Evolutionary conservation across 2,329 filamentous ascomycete species (phyloP), one percentile per base, ranked within the genome.

Genomic region (Pestalotiopsis sp.): DNA sequence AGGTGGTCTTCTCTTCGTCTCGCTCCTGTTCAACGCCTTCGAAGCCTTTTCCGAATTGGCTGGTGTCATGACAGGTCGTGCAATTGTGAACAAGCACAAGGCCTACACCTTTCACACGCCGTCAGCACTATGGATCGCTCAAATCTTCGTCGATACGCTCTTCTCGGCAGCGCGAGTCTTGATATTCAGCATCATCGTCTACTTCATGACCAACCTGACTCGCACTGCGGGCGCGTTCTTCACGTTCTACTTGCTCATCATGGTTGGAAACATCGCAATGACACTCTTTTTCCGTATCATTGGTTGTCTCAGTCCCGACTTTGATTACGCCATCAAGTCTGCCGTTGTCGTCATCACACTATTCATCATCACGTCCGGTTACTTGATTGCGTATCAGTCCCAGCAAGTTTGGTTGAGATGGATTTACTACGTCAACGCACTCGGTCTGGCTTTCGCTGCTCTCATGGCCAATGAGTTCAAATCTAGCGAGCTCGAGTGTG

Each of bases 401-500:
- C 88, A 93, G 73, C 91, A 94, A 73, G 89, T 91, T 3, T 95
- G 93, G 91, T 78, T 95, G 5, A 84, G 91, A 20, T 96, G 93
- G 93, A 90, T 95, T 70, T 93, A 90, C 81, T 95, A 91, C 83
- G 83, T 94, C 78, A 94, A 94, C 70, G 86, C 90, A 0, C 82
- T 95, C 0, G 93, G 92, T 60, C 85, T 96, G 2, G 88, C 90
- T 0, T 97, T 97, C 76, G 87, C 91, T 12, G 84, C 90, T 2
- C 80, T 97, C 80, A 96, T 97, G 93, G 89, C 93, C 74, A 97
- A 97, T 75, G 94, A 97, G 76, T 97, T 97, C 75, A 85, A 86
- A 45, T 82, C 87, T 12, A 83, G 93, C 57, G 85, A 90, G 36
- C 83, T 97, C 77, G 89, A 86, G 0, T 97, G 94, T 75, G 88